A percentile compares a stretch with the other conserved stretches of the same genome.
phyloP scores from a whole-genome alignment of 148 eudicot genomes.

The Vaccinium myrtillus region DNA sequence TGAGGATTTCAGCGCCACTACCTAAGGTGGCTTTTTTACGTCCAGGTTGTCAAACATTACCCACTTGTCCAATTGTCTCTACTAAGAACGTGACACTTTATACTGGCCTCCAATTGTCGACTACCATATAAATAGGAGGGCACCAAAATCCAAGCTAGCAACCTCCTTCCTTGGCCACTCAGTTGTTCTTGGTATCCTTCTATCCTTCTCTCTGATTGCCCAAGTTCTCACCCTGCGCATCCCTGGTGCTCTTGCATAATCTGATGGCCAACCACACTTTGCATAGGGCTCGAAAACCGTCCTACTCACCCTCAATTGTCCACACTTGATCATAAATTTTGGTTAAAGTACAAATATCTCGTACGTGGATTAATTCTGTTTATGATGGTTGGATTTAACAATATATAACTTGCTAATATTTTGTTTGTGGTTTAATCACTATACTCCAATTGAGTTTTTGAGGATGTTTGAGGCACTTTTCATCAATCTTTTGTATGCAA shows the following conservation, averaged over 20 bases:
- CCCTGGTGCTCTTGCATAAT: neutral
- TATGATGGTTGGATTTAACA: neutral
- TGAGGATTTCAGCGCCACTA: neutral
- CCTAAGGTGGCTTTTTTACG: neutral
- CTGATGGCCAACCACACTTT: neutral
- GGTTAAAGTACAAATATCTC: neutral
- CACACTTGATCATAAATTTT: neutral
- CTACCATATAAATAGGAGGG: neutral
- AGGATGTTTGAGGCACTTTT: neutral
- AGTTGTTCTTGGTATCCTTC: neutral
- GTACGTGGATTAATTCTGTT: neutral
- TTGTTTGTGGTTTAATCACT: neutral
- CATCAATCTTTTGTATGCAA: neutral
- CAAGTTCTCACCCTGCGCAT: neutral
- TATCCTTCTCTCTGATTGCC: neutral
- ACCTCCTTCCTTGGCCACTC: neutral
- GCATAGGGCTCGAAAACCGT: neutral
- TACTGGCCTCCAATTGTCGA: neutral
- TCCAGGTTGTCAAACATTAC: neutral
- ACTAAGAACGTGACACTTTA: neutral
- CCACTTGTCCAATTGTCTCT: neutral
- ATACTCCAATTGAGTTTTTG: constrained; percentile 2
- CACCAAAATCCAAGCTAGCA: neutral
- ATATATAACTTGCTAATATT: neutral
- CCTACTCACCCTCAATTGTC: neutral